Evolutionary conservation across 129 eudicot species (phyloP).

Genomic region (Smallanthus sonchifolius): DNA sequence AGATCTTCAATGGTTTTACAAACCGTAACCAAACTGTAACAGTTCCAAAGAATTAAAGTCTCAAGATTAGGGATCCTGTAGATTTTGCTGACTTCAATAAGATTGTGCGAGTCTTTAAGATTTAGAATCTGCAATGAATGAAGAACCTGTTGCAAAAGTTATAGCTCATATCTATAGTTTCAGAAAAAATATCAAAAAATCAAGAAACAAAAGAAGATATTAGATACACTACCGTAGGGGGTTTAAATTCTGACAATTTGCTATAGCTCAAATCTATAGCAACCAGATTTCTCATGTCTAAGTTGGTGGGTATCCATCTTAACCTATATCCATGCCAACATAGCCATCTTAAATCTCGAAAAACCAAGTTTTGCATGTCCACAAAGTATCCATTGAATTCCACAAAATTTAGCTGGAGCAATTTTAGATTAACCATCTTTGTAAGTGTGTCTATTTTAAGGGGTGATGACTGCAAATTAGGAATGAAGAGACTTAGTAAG

Average conservation of each 20-base stretch:
- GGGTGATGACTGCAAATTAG: neutral
- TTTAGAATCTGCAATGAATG: constrained; percentile 14
- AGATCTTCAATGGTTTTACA: constrained; percentile 10
- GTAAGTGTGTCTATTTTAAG: constrained; percentile 15
- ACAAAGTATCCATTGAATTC: constrained; percentile 9
- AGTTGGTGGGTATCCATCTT: neutral
- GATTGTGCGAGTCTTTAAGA: constrained; percentile 22
- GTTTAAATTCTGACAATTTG: constrained; percentile 20
- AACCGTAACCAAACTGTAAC: constrained; percentile 5
- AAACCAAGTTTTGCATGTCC: constrained; percentile 6
- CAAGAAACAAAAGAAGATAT: neutral
- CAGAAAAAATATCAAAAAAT: neutral
- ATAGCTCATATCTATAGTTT: neutral
- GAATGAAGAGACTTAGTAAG: neutral
- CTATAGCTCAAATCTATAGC: constrained; percentile 25
- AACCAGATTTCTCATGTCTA: constrained; percentile 25
- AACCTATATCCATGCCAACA: constrained; percentile 22
- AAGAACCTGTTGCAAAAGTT: constrained; percentile 22
- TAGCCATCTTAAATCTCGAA: constrained; percentile 29
- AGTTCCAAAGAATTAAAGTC: constrained; percentile 30
- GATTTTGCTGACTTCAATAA: constrained; percentile 2
- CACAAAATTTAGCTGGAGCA: constrained; percentile 28
- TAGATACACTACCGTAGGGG: constrained; percentile 8
- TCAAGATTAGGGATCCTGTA: constrained; percentile 15
- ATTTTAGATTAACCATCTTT: constrained; percentile 25